These are phyloP conservation scores for Cryptococcus deneoformans DNA, from an alignment of 1,284 basidiomycete genomes.

Conservation along the genomic window DNA sequence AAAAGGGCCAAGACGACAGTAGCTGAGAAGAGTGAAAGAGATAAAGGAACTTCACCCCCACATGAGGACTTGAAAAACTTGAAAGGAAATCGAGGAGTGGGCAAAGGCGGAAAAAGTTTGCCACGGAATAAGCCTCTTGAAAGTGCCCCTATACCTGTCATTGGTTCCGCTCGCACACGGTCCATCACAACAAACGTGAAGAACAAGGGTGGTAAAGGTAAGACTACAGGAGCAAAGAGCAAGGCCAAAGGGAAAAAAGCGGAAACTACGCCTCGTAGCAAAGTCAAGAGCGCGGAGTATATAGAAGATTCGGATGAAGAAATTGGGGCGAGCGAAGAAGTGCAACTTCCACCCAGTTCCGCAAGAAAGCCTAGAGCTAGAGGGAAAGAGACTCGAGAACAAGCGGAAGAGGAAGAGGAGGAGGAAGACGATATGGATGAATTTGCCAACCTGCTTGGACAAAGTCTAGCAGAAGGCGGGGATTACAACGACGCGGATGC, in stretches of 20 bases:
- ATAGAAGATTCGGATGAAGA: slow-evolving; percentile 46
- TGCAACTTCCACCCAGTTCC: too few relatives aligned
- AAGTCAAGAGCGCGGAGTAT: slow-evolving; percentile 40
- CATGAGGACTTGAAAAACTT: too few relatives aligned
- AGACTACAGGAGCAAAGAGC: background rate
- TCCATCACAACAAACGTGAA: slow-evolving; percentile 12
- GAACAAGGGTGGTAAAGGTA: slow-evolving; percentile 12
- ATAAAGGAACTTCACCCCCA: too few relatives aligned
- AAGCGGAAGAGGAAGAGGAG: too few relatives aligned
- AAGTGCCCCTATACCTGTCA: slow-evolving; percentile 11
- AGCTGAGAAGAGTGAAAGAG: too few relatives aligned
- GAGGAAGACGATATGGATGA: slow-evolving; percentile 36
- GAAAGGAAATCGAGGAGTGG: slow-evolving; percentile 14
- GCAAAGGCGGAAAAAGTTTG: slow-evolving; percentile 9
- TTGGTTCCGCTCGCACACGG: slow-evolving; percentile 2
- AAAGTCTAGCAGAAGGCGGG: slow-evolving; percentile 24
- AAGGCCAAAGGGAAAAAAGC: slow-evolving; percentile 17
- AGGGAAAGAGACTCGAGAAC: too few relatives aligned
- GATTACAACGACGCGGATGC: slow-evolving; percentile 21
- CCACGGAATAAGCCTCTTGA: background rate
- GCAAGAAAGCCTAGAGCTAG: too few relatives aligned
- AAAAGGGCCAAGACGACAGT: too few relatives aligned
- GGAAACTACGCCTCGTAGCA: slow-evolving; percentile 13
- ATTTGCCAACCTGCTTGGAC: slow-evolving; percentile 39
- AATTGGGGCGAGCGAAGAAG: background rate